A percentile compares a stretch with the other conserved stretches of the same genome.
phyloP scores from a whole-genome alignment of 495 filamentous ascomycete genomes.

The Pyronema omphalodes region DNA sequence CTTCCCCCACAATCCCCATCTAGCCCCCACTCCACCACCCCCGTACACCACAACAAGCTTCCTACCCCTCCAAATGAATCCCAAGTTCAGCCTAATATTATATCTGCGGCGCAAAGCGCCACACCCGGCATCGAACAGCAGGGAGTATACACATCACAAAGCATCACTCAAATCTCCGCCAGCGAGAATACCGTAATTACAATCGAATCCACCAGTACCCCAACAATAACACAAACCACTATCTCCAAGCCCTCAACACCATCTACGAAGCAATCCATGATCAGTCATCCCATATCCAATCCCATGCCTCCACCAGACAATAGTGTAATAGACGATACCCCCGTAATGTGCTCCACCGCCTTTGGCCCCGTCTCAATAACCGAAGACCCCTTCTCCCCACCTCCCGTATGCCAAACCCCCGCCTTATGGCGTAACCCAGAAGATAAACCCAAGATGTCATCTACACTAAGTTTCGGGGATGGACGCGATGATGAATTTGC shows the following conservation, averaged over 20 bases:
- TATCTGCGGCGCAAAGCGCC: neutral
- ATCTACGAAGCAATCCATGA: neutral
- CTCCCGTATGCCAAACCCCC: neutral
- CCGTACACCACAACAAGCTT: neutral
- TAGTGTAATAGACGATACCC: neutral
- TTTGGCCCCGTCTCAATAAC: constrained; percentile 2
- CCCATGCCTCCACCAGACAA: neutral
- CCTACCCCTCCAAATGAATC: neutral
- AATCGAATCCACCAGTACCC: neutral
- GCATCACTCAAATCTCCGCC: neutral
- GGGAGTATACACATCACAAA: neutral
- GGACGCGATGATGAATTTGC: neutral
- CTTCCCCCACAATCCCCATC: neutral
- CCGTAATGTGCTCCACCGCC: neutral
- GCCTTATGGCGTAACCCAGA: neutral
- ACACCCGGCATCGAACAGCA: neutral
- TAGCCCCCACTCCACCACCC: neutral
- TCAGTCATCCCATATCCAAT: neutral
- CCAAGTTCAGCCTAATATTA: neutral
- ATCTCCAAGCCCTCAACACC: neutral
- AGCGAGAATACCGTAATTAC: neutral
- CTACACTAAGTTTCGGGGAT: neutral
- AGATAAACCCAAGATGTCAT: neutral
- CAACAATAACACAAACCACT: neutral
- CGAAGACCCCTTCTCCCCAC: neutral